phyloP scores from a whole-genome alignment of 306 rosid species.

The Datisca glomerata region DNA sequence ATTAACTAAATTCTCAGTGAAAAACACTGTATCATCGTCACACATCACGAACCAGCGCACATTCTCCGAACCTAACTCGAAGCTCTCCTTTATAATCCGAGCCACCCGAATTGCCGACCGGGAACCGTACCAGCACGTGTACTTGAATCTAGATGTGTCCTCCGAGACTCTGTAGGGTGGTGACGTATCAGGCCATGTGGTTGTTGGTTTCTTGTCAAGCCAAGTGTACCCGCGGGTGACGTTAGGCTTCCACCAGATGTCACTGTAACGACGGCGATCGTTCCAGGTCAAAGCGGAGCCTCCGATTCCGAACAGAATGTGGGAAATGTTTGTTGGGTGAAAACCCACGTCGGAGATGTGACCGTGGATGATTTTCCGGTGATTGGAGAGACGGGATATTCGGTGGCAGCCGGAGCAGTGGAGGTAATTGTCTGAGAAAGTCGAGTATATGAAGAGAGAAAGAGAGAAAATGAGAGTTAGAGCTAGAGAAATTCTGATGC shows the following conservation, averaged over 20 bases:
- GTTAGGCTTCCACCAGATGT: constrained; percentile 51
- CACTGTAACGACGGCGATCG: constrained; percentile 33
- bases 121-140: constrained; percentile 46
- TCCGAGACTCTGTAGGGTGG: constrained; percentile 33
- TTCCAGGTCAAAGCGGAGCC: constrained; percentile 44
- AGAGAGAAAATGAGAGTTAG: constrained; percentile 19
- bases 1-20: constrained; percentile 35
- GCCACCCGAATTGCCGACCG: constrained; percentile 59
- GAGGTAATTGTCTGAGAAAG: constrained; percentile 14
- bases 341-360: neutral
- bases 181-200: constrained; percentile 29
- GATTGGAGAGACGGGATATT: neutral
- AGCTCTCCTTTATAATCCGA: constrained; percentile 63
- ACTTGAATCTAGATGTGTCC: constrained; percentile 42
- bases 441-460: constrained; percentile 22
- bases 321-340: constrained; percentile 42
- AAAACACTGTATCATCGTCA: constrained; percentile 71
- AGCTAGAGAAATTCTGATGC: constrained; percentile 18
- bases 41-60: constrained; percentile 88
- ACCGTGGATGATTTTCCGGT: neutral
- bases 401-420: constrained; percentile 1
- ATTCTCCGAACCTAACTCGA: constrained; percentile 36
- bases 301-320: constrained; percentile 55
- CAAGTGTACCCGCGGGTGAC: constrained; percentile 52
- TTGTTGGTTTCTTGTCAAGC: constrained; percentile 30